These are phyloP conservation scores for Sistotremastrum suecicum DNA, from an alignment of 768 basidiomycete genomes.

Conservation along the genomic window DNA sequence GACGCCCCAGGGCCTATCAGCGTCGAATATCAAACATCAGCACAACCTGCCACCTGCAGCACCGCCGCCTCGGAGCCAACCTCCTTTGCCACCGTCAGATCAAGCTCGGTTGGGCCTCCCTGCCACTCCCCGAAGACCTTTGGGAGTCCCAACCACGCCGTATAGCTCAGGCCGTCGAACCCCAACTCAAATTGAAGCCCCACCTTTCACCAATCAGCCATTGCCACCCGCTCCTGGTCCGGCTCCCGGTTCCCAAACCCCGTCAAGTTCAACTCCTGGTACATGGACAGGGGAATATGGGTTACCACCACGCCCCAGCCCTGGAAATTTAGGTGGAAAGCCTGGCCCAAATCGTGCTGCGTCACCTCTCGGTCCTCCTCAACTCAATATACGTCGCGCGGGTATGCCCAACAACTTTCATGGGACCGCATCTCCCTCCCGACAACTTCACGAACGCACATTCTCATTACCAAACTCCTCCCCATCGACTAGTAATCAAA, in stretches of 20 bases:
- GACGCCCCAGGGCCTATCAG: constrained; percentile 19
- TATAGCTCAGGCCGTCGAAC: constrained; percentile 30
- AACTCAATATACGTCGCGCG: too few species aligned
- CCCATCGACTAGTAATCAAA: constrained; percentile 13
- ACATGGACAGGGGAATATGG: constrained; percentile 23
- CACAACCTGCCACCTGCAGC: constrained; percentile 51
- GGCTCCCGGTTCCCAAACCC: background rate
- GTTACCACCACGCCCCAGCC: constrained; percentile 47
- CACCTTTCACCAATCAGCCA: constrained; percentile 20
- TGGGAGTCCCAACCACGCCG: constrained; percentile 17
- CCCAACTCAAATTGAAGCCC: constrained; percentile 41
- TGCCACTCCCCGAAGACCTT: constrained; percentile 16
- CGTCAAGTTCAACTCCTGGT: background rate
- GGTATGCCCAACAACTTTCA: too few species aligned
- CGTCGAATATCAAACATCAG: constrained; percentile 24
- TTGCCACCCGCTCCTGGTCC: constrained; percentile 19
- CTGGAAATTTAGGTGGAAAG: constrained; percentile 29
- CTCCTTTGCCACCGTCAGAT: constrained; percentile 32
- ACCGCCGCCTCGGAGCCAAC: constrained; percentile 54
- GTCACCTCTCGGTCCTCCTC: constrained; percentile 12
- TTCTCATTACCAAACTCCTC: constrained; percentile 28
- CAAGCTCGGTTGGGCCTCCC: constrained; percentile 14
- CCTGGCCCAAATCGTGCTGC: constrained; percentile 17
- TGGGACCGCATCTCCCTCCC: constrained; percentile 21
- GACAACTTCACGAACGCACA: constrained; percentile 21